A percentile compares a stretch with the other conserved stretches of the same genome.
Evolutionary conservation across 139 green algal genomes (phyloP).

Genomic region (Tetraselmis chui): DNA sequence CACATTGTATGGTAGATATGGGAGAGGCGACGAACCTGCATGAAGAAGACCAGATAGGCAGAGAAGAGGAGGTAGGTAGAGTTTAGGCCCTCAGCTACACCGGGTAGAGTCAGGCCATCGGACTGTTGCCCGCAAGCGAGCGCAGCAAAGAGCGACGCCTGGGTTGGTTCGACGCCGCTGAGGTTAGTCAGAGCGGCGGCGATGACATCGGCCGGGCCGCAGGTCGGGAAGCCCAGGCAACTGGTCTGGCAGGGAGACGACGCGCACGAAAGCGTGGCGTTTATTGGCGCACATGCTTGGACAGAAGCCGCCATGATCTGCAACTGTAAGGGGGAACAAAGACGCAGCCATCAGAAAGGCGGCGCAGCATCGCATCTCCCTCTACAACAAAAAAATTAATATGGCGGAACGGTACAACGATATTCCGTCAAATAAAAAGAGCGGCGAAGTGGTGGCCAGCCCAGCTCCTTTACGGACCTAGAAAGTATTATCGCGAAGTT

Average conservation of each 20-base stretch:
- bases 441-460: too few relatives aligned
- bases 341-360: too few relatives aligned
- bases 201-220: not conserved
- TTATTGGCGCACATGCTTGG: too few relatives aligned
- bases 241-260: not conserved
- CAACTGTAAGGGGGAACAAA: too few relatives aligned
- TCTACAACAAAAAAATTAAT: too few relatives aligned
- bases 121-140: not conserved
- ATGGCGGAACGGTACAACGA: too few relatives aligned
- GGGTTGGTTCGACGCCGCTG: not conserved
- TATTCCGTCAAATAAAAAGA: too few relatives aligned
- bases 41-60: slow-evolving; percentile 37
- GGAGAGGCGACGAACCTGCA: slow-evolving; percentile 21
- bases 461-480: too few relatives aligned
- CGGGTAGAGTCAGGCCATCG: not conserved
- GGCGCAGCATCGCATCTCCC: too few relatives aligned
- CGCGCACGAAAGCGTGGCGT: not conserved
- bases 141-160: not conserved
- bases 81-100: not conserved
- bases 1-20: too few relatives aligned
- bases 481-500: too few relatives aligned
- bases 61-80: slow-evolving; percentile 29
- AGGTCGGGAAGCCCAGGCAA: not conserved
- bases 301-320: too few relatives aligned
- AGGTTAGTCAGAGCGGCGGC: not conserved